Percentiles rank a stretch among this genome's conserved stretches.
phyloP scores from a whole-genome alignment of 2,329 filamentous ascomycete species.

The Fusarium mangiferae region DNA sequence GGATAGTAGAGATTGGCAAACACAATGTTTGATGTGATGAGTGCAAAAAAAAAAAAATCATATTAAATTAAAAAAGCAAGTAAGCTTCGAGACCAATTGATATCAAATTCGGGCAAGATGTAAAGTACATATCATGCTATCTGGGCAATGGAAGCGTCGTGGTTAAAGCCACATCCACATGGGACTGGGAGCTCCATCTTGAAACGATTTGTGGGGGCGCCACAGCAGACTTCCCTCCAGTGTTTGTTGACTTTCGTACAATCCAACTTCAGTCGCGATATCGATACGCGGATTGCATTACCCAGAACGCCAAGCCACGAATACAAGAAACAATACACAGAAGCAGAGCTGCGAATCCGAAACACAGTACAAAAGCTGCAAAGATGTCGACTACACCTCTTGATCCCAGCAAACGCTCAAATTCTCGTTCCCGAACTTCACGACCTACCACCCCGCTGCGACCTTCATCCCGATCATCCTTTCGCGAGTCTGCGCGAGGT shows the following conservation, averaged over 20 bases:
- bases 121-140: constrained; percentile 2
- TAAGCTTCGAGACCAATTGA: too few relatives aligned
- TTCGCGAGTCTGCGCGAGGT: constrained; percentile 78
- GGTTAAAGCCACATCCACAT: constrained; percentile 29
- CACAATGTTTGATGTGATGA: background rate
- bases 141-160: background rate
- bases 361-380: background rate
- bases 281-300: background rate
- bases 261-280: constrained; percentile 9
- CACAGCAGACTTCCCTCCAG: constrained; percentile 13
- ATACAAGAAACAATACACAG: background rate
- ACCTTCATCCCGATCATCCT: constrained; percentile 87
- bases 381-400: constrained; percentile 45
- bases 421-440: constrained; percentile 72
- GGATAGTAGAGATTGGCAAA: background rate
- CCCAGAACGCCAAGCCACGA: background rate
- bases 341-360: background rate
- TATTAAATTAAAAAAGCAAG: background rate
- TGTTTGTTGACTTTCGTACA: constrained; percentile 34
- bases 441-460: constrained; percentile 92
- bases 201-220: constrained; percentile 18
- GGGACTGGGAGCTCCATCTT: constrained; percentile 16
- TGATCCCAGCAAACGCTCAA: constrained; percentile 57
- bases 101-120: background rate
- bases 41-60: background rate